Percentiles rank a stretch among this genome's conserved stretches.
These are phyloP conservation scores for Porogramme epimiltina DNA, from an alignment of 1,284 basidiomycete genomes.

Conservation along the genomic window DNA sequence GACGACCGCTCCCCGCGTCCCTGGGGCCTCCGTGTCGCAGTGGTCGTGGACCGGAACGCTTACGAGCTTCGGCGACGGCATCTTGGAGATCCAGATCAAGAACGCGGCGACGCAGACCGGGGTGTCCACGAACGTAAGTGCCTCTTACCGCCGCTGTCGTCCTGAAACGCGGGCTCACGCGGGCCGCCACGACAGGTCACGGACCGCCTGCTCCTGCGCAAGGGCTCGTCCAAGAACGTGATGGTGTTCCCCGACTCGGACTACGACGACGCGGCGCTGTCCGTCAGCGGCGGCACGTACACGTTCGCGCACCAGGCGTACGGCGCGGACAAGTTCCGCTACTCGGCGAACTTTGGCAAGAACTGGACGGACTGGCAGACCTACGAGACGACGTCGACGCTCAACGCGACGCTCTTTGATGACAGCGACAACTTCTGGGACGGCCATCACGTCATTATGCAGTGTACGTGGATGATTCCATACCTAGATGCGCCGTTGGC, in stretches of 20 bases:
- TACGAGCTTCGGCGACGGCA: slow-evolving; percentile 75
- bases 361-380: slow-evolving; percentile 79
- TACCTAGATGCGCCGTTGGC: too few relatives aligned
- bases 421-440: slow-evolving; percentile 70
- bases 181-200: slow-evolving; percentile 41
- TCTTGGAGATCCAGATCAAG: slow-evolving; percentile 71
- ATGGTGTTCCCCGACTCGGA: slow-evolving; percentile 84
- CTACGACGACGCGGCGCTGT: slow-evolving; percentile 71
- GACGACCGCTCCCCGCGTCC: slow-evolving; percentile 47
- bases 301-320: slow-evolving; percentile 79
- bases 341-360: slow-evolving; percentile 84
- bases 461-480: slow-evolving; percentile 58
- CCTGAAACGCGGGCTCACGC: slow-evolving; percentile 1
- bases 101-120: slow-evolving; percentile 51
- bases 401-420: slow-evolving; percentile 61
- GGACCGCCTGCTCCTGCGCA: slow-evolving; percentile 81
- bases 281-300: slow-evolving; percentile 61
- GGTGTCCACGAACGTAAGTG: slow-evolving; percentile 56
- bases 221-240: slow-evolving; percentile 72
- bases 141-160: not conserved
- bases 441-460: slow-evolving; percentile 84
- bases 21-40: slow-evolving; percentile 56
- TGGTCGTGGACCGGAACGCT: slow-evolving; percentile 80
- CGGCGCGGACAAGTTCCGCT: slow-evolving; percentile 88
- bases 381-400: slow-evolving; percentile 74